Percentiles rank a stretch among this genome's conserved stretches.
Evolutionary conservation across 495 filamentous ascomycete genomes (phyloP).

Genomic region (Evansstolkia leycettana): DNA sequence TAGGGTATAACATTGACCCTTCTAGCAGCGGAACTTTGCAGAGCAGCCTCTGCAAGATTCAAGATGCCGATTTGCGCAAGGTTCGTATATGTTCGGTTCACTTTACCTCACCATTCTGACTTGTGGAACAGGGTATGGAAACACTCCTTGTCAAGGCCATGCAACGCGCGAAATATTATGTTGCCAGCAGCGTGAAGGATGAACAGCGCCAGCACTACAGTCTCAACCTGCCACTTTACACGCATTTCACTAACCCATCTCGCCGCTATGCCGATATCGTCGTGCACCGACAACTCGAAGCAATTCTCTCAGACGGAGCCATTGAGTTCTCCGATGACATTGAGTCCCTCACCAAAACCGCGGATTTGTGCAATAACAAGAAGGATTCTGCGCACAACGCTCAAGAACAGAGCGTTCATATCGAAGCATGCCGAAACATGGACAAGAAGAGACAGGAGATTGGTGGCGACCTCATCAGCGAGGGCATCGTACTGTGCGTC

Average conservation of each 20-base stretch:
- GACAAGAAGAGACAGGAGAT: constrained; percentile 74
- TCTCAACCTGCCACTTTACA: constrained; percentile 86
- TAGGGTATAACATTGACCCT: constrained; percentile 80
- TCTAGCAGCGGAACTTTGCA: constrained; percentile 83
- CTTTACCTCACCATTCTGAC: background rate
- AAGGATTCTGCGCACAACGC: constrained; percentile 97
- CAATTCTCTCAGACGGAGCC: constrained; percentile 67
- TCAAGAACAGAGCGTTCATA: constrained; percentile 97
- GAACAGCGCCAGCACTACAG: constrained; percentile 78
- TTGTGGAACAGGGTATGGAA: constrained; percentile 64
- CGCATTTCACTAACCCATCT: constrained; percentile 93
- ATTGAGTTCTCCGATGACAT: constrained; percentile 83
- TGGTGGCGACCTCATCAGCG: constrained; percentile 87
- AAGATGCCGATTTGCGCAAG: constrained; percentile 79
- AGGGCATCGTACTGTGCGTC: constrained; percentile 92
- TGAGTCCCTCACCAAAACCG: constrained; percentile 80
- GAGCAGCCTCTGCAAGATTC: constrained; percentile 82
- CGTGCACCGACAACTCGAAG: constrained; percentile 90
- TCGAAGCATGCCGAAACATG: constrained; percentile 91
- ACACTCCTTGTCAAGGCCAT: constrained; percentile 86
- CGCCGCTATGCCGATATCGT: constrained; percentile 90
- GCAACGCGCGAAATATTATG: constrained; percentile 90
- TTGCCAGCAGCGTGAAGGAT: constrained; percentile 58
- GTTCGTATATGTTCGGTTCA: constrained; percentile 15
- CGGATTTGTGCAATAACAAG: constrained; percentile 95